These are phyloP conservation scores for Luffa acutangula DNA, from an alignment of 306 rosid species.

Conservation along the genomic window DNA sequence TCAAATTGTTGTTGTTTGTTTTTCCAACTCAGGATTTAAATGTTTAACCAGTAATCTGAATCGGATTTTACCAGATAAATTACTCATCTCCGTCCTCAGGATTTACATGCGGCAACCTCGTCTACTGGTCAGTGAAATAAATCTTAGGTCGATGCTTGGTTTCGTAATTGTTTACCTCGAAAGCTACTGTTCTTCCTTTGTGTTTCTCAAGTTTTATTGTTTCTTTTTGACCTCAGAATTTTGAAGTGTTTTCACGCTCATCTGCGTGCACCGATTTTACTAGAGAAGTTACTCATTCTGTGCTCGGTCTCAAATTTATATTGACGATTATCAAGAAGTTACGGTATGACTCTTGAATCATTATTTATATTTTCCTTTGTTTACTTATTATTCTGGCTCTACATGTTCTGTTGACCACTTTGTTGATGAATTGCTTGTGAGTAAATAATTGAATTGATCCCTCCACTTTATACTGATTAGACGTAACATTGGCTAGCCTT, in stretches of 20 bases:
- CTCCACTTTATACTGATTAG: slow-evolving; percentile 5
- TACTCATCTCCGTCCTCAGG: not conserved
- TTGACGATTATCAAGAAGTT: not conserved
- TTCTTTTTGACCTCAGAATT: not conserved
- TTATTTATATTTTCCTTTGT: not conserved
- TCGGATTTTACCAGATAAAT: not conserved
- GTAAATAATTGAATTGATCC: slow-evolving; percentile 1
- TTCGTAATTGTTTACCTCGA: not conserved
- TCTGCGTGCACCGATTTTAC: not conserved
- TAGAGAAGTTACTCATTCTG: not conserved
- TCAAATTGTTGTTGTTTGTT: not conserved
- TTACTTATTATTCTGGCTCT: not conserved
- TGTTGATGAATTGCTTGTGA: not conserved
- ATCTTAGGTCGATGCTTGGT: not conserved
- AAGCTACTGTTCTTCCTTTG: not conserved
- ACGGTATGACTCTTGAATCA: not conserved
- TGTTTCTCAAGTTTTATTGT: not conserved
- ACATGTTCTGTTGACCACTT: not conserved
- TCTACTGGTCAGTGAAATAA: not conserved
- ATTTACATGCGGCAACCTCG: not conserved
- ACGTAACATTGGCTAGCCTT: not conserved
- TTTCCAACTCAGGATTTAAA: not conserved
- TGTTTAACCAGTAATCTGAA: not conserved
- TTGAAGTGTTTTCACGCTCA: not conserved
- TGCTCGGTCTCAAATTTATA: not conserved